Evolutionary conservation across 2,329 filamentous ascomycete genomes (phyloP).

Genomic region (Penicillium sp.): DNA sequence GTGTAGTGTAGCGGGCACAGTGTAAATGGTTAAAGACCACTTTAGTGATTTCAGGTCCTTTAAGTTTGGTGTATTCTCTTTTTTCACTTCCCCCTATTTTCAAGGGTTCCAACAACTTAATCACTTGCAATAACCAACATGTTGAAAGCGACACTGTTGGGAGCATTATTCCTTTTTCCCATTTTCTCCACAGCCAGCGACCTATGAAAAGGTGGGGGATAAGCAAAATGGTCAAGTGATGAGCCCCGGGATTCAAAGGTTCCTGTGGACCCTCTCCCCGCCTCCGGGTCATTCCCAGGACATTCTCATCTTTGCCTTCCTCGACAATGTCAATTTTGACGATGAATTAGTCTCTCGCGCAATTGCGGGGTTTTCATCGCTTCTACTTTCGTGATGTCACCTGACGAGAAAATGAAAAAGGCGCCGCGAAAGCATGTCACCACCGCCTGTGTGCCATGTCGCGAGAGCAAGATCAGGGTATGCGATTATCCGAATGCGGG

Average conservation of each 20-base stretch:
- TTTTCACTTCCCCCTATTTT: no score
- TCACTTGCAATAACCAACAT: no score
- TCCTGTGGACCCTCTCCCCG: constrained; percentile 21
- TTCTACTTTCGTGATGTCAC: constrained; percentile 20
- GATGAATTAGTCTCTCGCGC: constrained; percentile 6
- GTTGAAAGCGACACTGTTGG: no score
- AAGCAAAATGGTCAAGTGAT: no score
- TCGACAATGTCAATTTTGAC: not conserved
- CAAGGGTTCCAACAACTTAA: no score
- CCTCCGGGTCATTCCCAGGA: constrained; percentile 11
- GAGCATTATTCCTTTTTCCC: constrained; percentile 10
- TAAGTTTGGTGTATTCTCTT: no score
- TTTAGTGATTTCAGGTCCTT: no score
- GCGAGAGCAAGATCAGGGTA: constrained; percentile 50
- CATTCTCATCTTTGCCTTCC: not conserved
- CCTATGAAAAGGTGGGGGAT: no score
- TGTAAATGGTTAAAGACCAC: no score
- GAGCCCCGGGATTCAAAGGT: constrained; percentile 19
- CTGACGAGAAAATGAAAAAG: constrained; percentile 32
- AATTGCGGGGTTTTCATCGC: constrained; percentile 1
- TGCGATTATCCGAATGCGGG: constrained; percentile 3
- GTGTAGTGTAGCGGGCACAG: no score
- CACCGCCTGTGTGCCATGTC: constrained; percentile 48
- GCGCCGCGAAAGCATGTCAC: constrained; percentile 46
- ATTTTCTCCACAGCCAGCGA: no score